phyloP scores from a whole-genome alignment of 2,329 filamentous ascomycete species.

The Elsinoe ampelina region DNA sequence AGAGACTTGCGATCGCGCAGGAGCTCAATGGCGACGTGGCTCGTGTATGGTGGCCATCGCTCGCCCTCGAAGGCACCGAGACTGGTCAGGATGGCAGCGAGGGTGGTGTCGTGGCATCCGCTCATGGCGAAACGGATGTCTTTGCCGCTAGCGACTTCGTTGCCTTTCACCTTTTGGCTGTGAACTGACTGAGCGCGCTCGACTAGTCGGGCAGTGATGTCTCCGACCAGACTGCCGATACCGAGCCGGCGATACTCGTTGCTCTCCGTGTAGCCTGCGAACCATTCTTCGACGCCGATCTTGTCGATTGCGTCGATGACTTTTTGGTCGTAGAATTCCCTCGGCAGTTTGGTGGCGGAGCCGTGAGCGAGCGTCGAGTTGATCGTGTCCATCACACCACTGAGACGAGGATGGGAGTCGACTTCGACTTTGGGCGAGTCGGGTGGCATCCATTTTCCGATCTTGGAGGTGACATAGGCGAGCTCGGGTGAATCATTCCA shows the following conservation, averaged over 20 bases:
- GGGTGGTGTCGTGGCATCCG: conserved; percentile 88
- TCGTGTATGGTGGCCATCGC: conserved; percentile 88
- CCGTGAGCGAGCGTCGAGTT: conserved; percentile 84
- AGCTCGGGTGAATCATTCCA: conserved; percentile 62
- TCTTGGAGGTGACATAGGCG: conserved; percentile 66
- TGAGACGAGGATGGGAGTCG: conserved; percentile 73
- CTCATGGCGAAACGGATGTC: conserved; percentile 65
- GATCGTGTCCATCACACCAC: conserved; percentile 87
- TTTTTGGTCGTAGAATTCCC: conserved; percentile 76
- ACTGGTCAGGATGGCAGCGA: conserved; percentile 68
- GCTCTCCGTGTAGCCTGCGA: conserved; percentile 72
- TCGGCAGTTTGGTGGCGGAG: conserved; percentile 65
- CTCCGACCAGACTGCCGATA: conserved; percentile 75
- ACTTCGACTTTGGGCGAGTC: conserved; percentile 60
- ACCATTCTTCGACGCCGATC: conserved; percentile 88
- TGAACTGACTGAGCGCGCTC: conserved; percentile 30
- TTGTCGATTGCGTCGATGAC: conserved; percentile 58
- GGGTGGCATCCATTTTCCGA: conserved; percentile 79
- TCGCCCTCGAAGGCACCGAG: conserved; percentile 64
- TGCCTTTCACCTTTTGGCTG: conserved; percentile 28
- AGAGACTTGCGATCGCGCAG: conserved; percentile 49
- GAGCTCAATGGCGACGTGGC: conserved; percentile 82
- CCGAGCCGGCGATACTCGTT: conserved; percentile 81
- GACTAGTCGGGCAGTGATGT: conserved; percentile 54
- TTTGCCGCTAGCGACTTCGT: conserved; percentile 36